Base-by-base conservation (phyloP, 495 filamentous ascomycete genomes). In the Talaromyces trachyspermus region DNA sequence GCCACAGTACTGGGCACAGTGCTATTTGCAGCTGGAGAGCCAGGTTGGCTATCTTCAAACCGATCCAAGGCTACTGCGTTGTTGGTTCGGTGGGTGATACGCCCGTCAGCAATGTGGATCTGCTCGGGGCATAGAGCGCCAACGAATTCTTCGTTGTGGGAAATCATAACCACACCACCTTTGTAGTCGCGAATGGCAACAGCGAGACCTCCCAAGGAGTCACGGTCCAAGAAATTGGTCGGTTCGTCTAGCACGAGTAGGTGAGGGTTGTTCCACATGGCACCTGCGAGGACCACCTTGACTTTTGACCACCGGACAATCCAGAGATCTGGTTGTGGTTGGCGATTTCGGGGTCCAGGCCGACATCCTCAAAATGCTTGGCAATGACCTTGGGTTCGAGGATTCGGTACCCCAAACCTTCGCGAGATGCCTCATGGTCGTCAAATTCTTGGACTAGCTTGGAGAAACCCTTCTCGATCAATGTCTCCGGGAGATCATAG, bases 191-290 rank as follows among this genome's bases (percentile, higher is more conserved):
- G 86, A 60, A 98, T 96, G 48, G 92, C 92, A 26, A 95, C 90
- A 15, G 92, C 90, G 46, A 98, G 74, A 62, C 91, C 92, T 55
- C 92, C 92, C 7, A 98, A 83, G 0, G 89, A 94, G 70, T 98
- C 94, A 55, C 92, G 88, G 55, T 98, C 92, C 70, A 98, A 80
- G 77, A 95, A 98, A 75, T 98, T 98, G 66, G 92, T 97, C 24
- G 92, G 92, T 69, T 98, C 92, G 79, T 98, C 92, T 12, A 98
- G 84, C 14, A 98, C 92, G 42, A 98, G 80, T 50, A 98, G 71
- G 72, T 98, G 92, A 0, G 92, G 92, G 73, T 95, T 97, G 69
- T 95, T 95, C 92, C 90, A 95, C 89, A 95, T 92, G 51, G 88
- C 88, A 54, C 86, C 89, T n/a, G 92, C 91, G 38, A 98, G 79